Conservation (phyloP, 2,329 filamentous ascomycete species). For the Arachnomyces sp. region DNA sequence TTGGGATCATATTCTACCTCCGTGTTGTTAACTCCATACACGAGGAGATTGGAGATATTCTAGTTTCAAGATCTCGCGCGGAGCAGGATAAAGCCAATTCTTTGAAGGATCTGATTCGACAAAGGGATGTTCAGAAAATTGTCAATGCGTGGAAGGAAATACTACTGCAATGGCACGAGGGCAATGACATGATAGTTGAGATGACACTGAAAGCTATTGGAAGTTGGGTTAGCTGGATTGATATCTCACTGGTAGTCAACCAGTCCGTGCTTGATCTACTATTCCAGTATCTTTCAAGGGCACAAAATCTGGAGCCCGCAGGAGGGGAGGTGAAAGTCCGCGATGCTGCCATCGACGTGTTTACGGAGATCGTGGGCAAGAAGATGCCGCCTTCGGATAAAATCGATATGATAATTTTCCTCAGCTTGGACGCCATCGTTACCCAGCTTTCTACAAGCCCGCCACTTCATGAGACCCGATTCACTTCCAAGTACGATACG, state of each 20-base stretch:
- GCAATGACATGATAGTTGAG: conserved; percentile 68
- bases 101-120: conserved; percentile 83
- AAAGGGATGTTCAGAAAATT: conserved; percentile 81
- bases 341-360: conserved; percentile 85
- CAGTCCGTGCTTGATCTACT: conserved; percentile 77
- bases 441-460: conserved; percentile 78
- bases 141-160: conserved; percentile 88
- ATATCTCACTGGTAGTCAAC: conserved; percentile 89
- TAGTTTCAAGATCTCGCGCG: conserved; percentile 67
- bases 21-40: conserved; percentile 84
- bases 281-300: conserved; percentile 77
- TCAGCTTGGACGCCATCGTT: conserved; percentile 80
- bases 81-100: conserved; percentile 82
- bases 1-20: conserved; percentile 78
- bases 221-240: conserved; percentile 98
- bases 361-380: conserved; percentile 93
- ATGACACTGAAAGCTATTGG: conserved; percentile 86
- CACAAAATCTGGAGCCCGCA: conserved; percentile 51
- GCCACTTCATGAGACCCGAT: conserved; percentile 67
- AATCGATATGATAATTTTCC: conserved; percentile 83
- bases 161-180: conserved; percentile 65
- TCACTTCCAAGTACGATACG: conserved; percentile 82
- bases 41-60: conserved; percentile 92
- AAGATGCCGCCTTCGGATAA: conserved; percentile 96
- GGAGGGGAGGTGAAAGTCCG: conserved; percentile 75